A percentile compares a stretch with the other conserved stretches of the same genome.
Evolutionary conservation across 1,284 basidiomycete genomes (phyloP).

Genomic region (Malassezia sp.): DNA sequence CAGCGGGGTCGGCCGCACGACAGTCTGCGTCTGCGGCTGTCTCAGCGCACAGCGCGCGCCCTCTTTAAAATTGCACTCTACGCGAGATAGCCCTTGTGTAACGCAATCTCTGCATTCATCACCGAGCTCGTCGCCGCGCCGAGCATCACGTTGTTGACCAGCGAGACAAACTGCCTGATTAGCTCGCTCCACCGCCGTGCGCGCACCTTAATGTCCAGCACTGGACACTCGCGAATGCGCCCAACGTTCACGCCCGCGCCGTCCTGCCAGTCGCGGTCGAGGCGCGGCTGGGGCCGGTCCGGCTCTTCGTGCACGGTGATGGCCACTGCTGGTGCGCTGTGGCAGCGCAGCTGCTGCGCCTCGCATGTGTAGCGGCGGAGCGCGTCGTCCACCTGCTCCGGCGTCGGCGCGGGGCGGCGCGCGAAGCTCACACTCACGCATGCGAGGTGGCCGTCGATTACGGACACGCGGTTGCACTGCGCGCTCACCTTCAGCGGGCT

Average conservation of each 20-base stretch:
- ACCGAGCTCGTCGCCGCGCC: conserved; percentile 94
- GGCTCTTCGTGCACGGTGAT: conserved; percentile 83
- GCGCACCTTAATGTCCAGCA: conserved; percentile 59
- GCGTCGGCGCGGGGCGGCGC: conserved; percentile 65
- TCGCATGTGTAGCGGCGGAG: conserved; percentile 65
- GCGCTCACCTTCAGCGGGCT: conserved; percentile 77
- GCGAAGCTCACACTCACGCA: conserved; percentile 78
- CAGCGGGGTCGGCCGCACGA: no score
- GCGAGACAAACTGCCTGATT: conserved; percentile 66
- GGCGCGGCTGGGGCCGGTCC: conserved; percentile 84
- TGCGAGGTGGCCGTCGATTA: conserved; percentile 81
- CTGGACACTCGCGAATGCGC: conserved; percentile 74
- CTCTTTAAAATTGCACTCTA: conserved; percentile 3
- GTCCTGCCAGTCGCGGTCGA: conserved; percentile 80
- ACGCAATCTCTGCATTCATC: conserved; percentile 93
- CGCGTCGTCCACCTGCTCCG: conserved; percentile 76
- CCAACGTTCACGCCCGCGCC: conserved; percentile 89
- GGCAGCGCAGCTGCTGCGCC: conserved; percentile 67
- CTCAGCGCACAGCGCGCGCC: no score
- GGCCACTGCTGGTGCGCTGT: conserved; percentile 73
- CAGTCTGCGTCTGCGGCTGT: no score
- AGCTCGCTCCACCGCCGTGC: background rate
- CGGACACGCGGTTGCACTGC: conserved; percentile 80
- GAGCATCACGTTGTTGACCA: conserved; percentile 89
- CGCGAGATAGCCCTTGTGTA: conserved; percentile 58